Conservation (phyloP, 2,329 filamentous ascomycete species). For the Penicillium hordei region DNA sequence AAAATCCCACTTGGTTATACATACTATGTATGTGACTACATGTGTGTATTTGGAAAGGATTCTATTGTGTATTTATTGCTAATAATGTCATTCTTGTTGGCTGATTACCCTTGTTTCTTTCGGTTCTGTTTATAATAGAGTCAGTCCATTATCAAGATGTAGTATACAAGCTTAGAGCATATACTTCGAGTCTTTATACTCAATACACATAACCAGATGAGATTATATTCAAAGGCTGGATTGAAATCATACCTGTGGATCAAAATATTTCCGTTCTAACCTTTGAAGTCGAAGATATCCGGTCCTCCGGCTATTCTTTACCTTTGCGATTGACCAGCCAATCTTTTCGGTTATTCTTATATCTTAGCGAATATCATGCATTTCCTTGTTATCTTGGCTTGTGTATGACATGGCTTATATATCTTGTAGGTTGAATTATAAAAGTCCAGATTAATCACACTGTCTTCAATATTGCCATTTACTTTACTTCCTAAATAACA, state of each 20-base stretch:
- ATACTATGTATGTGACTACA: no score
- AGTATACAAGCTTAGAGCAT: neutral
- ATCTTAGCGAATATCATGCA: conserved; percentile 17
- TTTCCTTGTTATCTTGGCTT: neutral
- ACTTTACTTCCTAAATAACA: neutral
- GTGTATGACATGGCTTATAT: neutral
- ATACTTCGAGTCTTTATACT: neutral
- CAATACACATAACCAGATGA: neutral
- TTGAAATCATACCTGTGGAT: neutral
- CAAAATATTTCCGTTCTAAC: neutral
- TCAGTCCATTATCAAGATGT: neutral
- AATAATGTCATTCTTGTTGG: neutral
- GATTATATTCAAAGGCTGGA: neutral
- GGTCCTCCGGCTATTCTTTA: conserved; percentile 26
- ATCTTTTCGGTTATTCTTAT: conserved; percentile 19
- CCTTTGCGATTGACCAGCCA: conserved; percentile 20
- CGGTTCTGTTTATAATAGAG: neutral
- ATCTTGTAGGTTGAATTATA: neutral
- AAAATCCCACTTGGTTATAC: no score
- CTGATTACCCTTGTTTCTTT: neutral
- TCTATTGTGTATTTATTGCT: neutral
- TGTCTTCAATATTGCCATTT: neutral
- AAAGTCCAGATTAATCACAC: neutral
- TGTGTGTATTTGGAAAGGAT: neutral
- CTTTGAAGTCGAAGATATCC: neutral